Percentiles rank a stretch among this genome's conserved stretches.
Evolutionary conservation across 495 filamentous ascomycete species (phyloP).

Genomic region (Chaetomidium leptoderma): DNA sequence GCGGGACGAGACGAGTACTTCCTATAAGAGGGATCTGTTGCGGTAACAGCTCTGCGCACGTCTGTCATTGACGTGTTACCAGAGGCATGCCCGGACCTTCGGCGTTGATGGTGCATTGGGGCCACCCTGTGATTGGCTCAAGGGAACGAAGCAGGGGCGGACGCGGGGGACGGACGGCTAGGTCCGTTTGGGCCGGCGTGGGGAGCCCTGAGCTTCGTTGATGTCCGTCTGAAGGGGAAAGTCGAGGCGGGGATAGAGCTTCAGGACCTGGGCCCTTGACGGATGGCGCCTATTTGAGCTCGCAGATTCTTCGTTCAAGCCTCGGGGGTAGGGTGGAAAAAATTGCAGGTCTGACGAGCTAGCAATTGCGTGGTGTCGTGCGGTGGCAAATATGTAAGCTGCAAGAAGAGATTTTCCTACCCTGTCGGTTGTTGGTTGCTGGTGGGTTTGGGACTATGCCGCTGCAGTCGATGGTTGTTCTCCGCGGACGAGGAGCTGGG

Average conservation of each 20-base stretch:
- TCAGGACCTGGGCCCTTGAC: neutral
- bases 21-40: conserved; percentile 30
- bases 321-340: conserved; percentile 2
- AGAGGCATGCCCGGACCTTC: conserved; percentile 46
- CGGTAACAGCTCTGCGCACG: conserved; percentile 41
- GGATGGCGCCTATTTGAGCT: conserved; percentile 8
- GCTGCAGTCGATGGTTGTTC: conserved; percentile 12
- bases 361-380: conserved; percentile 12
- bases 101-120: conserved; percentile 49
- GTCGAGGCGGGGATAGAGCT: neutral
- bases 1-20: conserved; percentile 39
- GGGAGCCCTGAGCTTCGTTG: neutral
- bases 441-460: conserved; percentile 10
- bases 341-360: conserved; percentile 12
- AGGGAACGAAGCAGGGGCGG: conserved; percentile 11
- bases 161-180: conserved; percentile 18
- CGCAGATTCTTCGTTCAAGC: neutral
- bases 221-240: neutral
- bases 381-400: conserved; percentile 35
- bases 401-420: conserved; percentile 29
- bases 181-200: conserved; percentile 8
- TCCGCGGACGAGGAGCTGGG: neutral
- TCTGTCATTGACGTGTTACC: conserved; percentile 48
- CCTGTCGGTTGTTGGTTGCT: conserved; percentile 6
- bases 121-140: conserved; percentile 27